These are phyloP conservation scores for Phytophthora nicotianae DNA, from an alignment of 352 stramenopile genomes.

Conservation along the genomic window DNA sequence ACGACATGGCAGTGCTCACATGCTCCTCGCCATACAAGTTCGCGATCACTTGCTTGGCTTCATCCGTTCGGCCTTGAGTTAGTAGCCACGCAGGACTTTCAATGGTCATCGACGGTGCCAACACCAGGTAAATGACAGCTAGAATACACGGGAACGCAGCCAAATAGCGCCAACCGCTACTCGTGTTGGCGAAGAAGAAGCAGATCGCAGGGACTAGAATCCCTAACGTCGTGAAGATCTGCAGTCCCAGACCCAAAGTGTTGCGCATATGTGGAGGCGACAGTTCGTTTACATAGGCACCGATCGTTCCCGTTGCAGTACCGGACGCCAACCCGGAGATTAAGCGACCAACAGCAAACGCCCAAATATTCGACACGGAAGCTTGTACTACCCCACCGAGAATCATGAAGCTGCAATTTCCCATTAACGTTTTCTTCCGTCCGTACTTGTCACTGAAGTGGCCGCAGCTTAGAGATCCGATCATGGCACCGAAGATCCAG, in stretches of 20 bases:
- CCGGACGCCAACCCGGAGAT: slow-evolving; percentile 41
- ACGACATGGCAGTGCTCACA: slow-evolving; percentile 26
- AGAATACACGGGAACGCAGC: slow-evolving; percentile 46
- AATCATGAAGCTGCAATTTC: slow-evolving; percentile 43
- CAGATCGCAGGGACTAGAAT: slow-evolving; percentile 42
- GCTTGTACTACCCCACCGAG: slow-evolving; percentile 36
- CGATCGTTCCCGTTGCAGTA: slow-evolving; percentile 12
- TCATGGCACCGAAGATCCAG: slow-evolving; percentile 59
- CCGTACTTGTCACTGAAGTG: slow-evolving; percentile 37
- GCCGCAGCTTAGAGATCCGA: slow-evolving; percentile 43
- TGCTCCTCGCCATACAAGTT: slow-evolving; percentile 37
- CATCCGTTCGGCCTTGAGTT: slow-evolving; percentile 22
- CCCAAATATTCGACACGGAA: slow-evolving; percentile 21
- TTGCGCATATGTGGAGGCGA: slow-evolving; percentile 40
- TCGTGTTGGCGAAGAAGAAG: slow-evolving; percentile 39
- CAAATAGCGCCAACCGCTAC: slow-evolving; percentile 39
- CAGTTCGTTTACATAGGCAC: slow-evolving; percentile 45
- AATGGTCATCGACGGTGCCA: slow-evolving; percentile 35
- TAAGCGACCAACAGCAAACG: slow-evolving; percentile 35
- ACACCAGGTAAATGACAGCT: slow-evolving; percentile 37
- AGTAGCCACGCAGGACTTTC: slow-evolving; percentile 49
- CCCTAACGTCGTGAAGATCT: slow-evolving; percentile 49
- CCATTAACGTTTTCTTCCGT: slow-evolving; percentile 23
- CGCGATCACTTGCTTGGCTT: slow-evolving; percentile 35
- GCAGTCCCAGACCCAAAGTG: slow-evolving; percentile 40